Evolutionary conservation across 257 asterid genomes (phyloP).

Genomic region (Perilla frutescens): DNA sequence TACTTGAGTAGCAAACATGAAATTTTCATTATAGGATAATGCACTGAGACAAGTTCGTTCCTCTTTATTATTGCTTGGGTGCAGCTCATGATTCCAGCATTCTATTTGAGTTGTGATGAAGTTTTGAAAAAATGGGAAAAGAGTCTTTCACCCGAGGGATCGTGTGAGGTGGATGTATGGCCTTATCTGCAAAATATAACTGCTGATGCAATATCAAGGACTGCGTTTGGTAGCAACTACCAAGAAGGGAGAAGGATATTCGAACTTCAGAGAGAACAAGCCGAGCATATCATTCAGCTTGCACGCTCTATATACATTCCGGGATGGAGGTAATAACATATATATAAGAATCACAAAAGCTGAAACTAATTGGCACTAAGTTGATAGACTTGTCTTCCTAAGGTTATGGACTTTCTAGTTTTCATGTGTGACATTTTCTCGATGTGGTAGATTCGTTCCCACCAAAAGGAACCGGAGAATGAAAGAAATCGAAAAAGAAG

Average conservation of each 20-base stretch:
- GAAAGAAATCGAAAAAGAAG: slow-evolving; percentile 33
- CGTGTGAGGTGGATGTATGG: slow-evolving; percentile 59
- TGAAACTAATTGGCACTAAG: no score
- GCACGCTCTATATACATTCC: slow-evolving; percentile 35
- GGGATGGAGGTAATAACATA: slow-evolving; percentile 18
- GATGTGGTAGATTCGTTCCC: slow-evolving; percentile 34
- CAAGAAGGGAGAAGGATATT: slow-evolving; percentile 58
- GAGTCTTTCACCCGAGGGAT: slow-evolving; percentile 40
- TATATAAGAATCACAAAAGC: no score
- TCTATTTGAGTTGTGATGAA: slow-evolving; percentile 47
- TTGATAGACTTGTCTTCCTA: background rate
- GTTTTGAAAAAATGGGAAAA: slow-evolving; percentile 52
- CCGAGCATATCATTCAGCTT: slow-evolving; percentile 29
- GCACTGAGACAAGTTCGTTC: background rate
- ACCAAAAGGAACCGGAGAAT: slow-evolving; percentile 39
- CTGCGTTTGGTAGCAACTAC: slow-evolving; percentile 64
- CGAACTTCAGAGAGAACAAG: slow-evolving; percentile 56
- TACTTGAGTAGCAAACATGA: background rate
- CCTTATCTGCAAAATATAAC: slow-evolving; percentile 48
- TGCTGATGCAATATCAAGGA: slow-evolving; percentile 56
- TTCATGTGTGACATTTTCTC: background rate
- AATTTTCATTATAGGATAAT: background rate
- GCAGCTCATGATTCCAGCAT: slow-evolving; percentile 57
- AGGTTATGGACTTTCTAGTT: no score
- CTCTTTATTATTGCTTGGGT: slow-evolving; percentile 3